Evolutionary conservation across 2,329 filamentous ascomycete genomes (phyloP).

Genomic region (Botrytis elliptica): DNA sequence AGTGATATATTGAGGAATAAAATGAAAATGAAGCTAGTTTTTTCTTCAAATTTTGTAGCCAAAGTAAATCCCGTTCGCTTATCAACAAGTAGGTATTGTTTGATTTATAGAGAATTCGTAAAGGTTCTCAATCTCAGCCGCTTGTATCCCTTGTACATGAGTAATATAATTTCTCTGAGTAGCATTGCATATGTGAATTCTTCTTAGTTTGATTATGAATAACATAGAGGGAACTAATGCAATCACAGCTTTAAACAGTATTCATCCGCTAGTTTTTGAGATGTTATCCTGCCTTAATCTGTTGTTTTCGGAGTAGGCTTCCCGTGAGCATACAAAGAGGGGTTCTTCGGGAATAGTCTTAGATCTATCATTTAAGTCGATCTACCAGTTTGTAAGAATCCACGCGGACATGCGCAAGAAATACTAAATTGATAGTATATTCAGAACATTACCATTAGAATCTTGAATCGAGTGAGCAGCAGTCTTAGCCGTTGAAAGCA

Average conservation of each 20-base stretch:
- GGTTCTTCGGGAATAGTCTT: background rate
- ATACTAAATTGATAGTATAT: background rate
- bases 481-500: background rate
- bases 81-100: too few species aligned
- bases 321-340: background rate
- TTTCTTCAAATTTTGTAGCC: background rate
- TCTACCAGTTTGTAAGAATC: background rate
- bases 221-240: background rate
- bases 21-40: background rate
- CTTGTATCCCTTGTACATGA: background rate
- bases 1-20: background rate
- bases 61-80: background rate
- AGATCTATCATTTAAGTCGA: background rate
- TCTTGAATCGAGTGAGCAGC: background rate
- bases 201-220: background rate
- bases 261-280: background rate
- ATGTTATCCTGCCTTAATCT: background rate
- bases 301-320: too few species aligned
- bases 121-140: background rate
- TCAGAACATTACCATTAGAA: background rate
- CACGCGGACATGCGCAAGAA: rapidly evolving
- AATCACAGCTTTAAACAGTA: background rate
- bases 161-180: background rate
- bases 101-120: background rate
- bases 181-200: background rate